phyloP scores from a whole-genome alignment of 2,329 filamentous ascomycete genomes.

The Aspergillus thermomutatus region DNA sequence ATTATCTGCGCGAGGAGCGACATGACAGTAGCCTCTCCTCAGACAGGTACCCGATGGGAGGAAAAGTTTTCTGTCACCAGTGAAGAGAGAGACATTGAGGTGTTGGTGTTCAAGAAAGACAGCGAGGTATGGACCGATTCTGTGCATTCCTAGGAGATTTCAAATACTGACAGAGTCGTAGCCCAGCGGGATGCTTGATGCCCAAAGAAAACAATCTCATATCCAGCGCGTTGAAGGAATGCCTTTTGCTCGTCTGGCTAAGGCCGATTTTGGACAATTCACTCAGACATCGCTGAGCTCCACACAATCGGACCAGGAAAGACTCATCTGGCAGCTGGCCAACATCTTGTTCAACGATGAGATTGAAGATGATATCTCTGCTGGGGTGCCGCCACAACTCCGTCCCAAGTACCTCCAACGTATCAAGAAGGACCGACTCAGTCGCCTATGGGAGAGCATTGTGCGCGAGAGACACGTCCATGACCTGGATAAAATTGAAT shows the following conservation, averaged over 20 bases:
- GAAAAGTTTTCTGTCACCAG: slow-evolving; percentile 48
- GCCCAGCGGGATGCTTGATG: slow-evolving; percentile 30
- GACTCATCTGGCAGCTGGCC: slow-evolving; percentile 75
- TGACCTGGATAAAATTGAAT: slow-evolving; percentile 62
- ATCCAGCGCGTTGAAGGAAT: slow-evolving; percentile 56
- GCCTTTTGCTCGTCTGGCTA: slow-evolving; percentile 50
- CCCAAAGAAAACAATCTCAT: slow-evolving; percentile 32
- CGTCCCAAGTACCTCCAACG: slow-evolving; percentile 40
- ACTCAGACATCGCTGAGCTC: slow-evolving; percentile 26
- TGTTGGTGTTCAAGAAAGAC: slow-evolving; percentile 24
- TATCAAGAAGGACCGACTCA: slow-evolving; percentile 48
- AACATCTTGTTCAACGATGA: slow-evolving; percentile 81
- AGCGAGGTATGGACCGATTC: slow-evolving; percentile 16
- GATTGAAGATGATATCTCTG: slow-evolving; percentile 45
- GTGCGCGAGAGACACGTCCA: slow-evolving; percentile 62
- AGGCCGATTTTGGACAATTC: slow-evolving; percentile 33
- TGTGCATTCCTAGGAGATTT: not conserved
- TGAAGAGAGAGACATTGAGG: slow-evolving; percentile 30
- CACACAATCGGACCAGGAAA: slow-evolving; percentile 33
- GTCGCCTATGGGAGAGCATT: slow-evolving; percentile 39
- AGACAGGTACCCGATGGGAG: slow-evolving; percentile 46
- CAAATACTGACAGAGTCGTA: slow-evolving; percentile 3
- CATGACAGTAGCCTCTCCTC: slow-evolving; percentile 17
- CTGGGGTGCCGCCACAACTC: slow-evolving; percentile 38
- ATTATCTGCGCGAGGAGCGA: slow-evolving; percentile 61